Conservation (phyloP, 2,329 filamentous ascomycete species). For the Calonectria pseudoturangicola region DNA sequence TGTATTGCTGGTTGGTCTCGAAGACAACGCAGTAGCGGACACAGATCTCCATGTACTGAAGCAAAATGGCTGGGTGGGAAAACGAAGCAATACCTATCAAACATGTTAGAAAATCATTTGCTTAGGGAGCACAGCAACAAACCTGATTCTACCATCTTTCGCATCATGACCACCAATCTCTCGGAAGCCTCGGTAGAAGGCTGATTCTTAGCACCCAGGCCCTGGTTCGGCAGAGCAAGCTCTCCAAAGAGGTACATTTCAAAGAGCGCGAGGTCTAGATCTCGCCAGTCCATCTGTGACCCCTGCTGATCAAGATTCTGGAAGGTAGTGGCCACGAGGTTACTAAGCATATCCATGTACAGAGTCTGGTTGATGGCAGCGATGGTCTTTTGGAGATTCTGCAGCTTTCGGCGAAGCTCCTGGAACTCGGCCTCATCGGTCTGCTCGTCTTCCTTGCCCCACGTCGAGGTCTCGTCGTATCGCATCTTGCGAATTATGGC, state of each 20-base stretch:
- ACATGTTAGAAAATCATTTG: constrained; percentile 42
- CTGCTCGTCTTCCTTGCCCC: constrained; percentile 95
- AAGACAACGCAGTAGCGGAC: constrained; percentile 96
- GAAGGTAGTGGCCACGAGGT: constrained; percentile 91
- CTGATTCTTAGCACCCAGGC: constrained; percentile 89
- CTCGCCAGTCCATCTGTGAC: constrained; percentile 90
- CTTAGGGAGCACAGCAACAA: constrained; percentile 58
- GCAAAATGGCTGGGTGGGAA: constrained; percentile 90
- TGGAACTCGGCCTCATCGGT: constrained; percentile 98
- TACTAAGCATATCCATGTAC: constrained; percentile 91
- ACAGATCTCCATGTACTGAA: constrained; percentile 99
- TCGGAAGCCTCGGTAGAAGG: constrained; percentile 87
- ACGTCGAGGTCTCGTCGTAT: constrained; percentile 94
- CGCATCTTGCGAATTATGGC: constrained; percentile 97
- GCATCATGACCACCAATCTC: constrained; percentile 92
- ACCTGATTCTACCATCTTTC: constrained; percentile 95
- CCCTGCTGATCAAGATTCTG: constrained; percentile 84
- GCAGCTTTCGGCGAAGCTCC: constrained; percentile 91
- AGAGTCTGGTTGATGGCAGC: constrained; percentile 91
- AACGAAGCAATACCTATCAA: constrained; percentile 86
- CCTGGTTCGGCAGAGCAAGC: constrained; percentile 90
- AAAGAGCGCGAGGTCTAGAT: constrained; percentile 93
- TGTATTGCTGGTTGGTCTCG: constrained; percentile 86
- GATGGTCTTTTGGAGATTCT: constrained; percentile 93
- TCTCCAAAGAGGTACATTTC: constrained; percentile 98